A percentile compares a stretch with the other conserved stretches of the same genome.
These are phyloP conservation scores for Desmodesmus armatus DNA, from an alignment of 139 green algal genomes.

Conservation along the genomic window DNA sequence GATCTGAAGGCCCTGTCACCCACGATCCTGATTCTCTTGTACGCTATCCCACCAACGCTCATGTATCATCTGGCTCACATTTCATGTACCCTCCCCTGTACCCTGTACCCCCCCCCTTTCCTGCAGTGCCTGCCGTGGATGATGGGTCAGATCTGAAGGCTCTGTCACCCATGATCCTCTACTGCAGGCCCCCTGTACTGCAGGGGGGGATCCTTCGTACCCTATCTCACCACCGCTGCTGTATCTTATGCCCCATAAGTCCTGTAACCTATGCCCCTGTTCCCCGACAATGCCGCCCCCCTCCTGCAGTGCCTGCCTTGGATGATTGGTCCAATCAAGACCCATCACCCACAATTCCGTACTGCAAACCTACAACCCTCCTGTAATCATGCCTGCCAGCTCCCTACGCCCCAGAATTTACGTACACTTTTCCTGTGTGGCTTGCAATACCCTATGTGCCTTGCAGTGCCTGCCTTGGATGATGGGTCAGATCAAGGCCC, in stretches of 20 bases:
- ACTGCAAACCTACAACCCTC: neutral
- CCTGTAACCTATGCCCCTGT: neutral
- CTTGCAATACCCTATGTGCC: too few species aligned
- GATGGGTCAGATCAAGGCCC: slow-evolving; percentile 46
- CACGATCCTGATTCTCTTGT: too few species aligned
- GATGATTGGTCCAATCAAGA: slow-evolving; percentile 52
- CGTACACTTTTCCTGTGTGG: neutral
- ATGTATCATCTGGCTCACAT: too few species aligned
- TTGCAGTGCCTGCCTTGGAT: slow-evolving; percentile 55
- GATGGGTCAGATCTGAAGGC: slow-evolving; percentile 48
- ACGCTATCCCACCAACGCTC: too few species aligned
- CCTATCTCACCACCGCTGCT: too few species aligned
- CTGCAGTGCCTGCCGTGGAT: slow-evolving; percentile 56
- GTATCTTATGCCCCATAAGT: neutral
- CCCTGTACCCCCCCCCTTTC: too few species aligned
- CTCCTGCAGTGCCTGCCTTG: slow-evolving; percentile 50
- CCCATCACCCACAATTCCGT: too few species aligned
- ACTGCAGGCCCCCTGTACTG: too few species aligned
- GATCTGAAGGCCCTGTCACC: slow-evolving; percentile 42
- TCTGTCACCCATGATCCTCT: too few species aligned
- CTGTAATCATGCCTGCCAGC: neutral
- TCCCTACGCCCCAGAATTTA: neutral
- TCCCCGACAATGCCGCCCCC: too few species aligned
- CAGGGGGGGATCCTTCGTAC: too few species aligned
- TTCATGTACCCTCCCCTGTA: too few species aligned